Percentiles rank a stretch among this genome's conserved stretches.
Conservation (phyloP, 2,329 filamentous ascomycete genomes). For the Alternaria sp. region DNA sequence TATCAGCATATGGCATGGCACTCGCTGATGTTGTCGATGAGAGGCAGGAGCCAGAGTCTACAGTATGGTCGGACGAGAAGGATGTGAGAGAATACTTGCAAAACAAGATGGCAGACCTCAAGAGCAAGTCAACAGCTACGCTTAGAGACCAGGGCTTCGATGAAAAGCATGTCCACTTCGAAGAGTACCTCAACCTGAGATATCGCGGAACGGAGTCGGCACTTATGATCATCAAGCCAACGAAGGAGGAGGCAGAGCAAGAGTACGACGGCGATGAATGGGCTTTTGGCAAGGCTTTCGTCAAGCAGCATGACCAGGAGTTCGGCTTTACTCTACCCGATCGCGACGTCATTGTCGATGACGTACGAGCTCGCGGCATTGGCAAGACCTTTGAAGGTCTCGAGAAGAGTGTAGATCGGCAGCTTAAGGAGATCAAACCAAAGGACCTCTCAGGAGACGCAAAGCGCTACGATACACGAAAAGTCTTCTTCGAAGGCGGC, state of each 20-base stretch:
- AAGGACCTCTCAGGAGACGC: slow-evolving; percentile 62
- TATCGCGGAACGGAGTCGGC: slow-evolving; percentile 91
- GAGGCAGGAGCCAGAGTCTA: slow-evolving; percentile 76
- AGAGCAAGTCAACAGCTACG: slow-evolving; percentile 71
- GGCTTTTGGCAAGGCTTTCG: slow-evolving; percentile 84
- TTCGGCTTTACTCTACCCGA: slow-evolving; percentile 90
- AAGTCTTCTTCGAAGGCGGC: slow-evolving; percentile 86
- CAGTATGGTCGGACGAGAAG: slow-evolving; percentile 64
- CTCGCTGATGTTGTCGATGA: slow-evolving; percentile 93
- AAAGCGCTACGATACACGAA: slow-evolving; percentile 69
- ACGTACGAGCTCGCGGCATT: slow-evolving; percentile 85
- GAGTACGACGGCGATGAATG: slow-evolving; percentile 71
- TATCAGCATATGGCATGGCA: slow-evolving; percentile 92
- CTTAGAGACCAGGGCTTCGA: slow-evolving; percentile 80
- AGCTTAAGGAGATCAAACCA: slow-evolving; percentile 72
- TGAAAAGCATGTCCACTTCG: slow-evolving; percentile 76
- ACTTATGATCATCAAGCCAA: slow-evolving; percentile 84
- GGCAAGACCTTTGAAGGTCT: slow-evolving; percentile 83
- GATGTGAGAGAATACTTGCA: slow-evolving; percentile 68
- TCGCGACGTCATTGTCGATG: slow-evolving; percentile 87
- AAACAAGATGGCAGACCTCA: slow-evolving; percentile 78
- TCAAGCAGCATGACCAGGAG: slow-evolving; percentile 87
- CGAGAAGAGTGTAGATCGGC: slow-evolving; percentile 83
- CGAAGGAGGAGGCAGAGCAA: slow-evolving; percentile 64
- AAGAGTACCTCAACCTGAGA: slow-evolving; percentile 93